Percentiles rank a stretch among this genome's conserved stretches.
Conservation (phyloP, 2,329 filamentous ascomycete genomes). For the Aspergillus sp. region DNA sequence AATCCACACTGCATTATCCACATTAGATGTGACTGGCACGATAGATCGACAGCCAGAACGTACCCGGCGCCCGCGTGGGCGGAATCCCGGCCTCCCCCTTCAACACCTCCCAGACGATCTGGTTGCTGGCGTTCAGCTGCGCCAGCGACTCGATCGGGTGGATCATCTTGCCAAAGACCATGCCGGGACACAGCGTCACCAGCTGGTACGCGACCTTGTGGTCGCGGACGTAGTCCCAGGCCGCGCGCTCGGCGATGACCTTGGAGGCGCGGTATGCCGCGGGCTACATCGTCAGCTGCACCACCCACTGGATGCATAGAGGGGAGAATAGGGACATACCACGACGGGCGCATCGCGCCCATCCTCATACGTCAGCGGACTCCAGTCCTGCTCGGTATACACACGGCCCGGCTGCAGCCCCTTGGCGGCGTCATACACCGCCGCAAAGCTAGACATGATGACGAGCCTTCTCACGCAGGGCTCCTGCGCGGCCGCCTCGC, state of each 20-base stretch:
- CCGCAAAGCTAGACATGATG: slow-evolving; percentile 27
- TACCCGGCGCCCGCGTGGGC: slow-evolving; percentile 25
- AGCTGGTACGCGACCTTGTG: slow-evolving; percentile 15
- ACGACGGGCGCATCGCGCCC: slow-evolving; percentile 19
- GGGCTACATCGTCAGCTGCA: slow-evolving; percentile 11
- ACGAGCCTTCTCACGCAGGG: slow-evolving; percentile 21
- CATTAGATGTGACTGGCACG: too few relatives aligned
- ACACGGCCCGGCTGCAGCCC: slow-evolving; percentile 21
- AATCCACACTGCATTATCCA: slow-evolving; percentile 24
- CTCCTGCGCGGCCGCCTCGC: slow-evolving; percentile 21
- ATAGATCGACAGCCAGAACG: too few relatives aligned
- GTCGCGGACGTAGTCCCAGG: slow-evolving; percentile 25
- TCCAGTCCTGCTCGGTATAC: slow-evolving; percentile 23
- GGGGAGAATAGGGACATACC: too few relatives aligned
- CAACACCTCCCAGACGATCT: slow-evolving; percentile 30
- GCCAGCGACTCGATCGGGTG: slow-evolving; percentile 18
- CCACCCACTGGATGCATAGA: neutral
- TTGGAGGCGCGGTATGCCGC: slow-evolving; percentile 26
- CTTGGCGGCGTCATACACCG: slow-evolving; percentile 21
- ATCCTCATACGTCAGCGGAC: slow-evolving; percentile 23
- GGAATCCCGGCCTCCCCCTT: slow-evolving; percentile 17
- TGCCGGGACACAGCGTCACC: slow-evolving; percentile 22
- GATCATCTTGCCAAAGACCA: slow-evolving; percentile 29
- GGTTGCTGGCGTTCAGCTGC: slow-evolving; percentile 28
- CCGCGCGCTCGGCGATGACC: slow-evolving; percentile 24